Evolutionary conservation across 2,329 filamentous ascomycete genomes (phyloP).

Genomic region (Fusarium sp.): DNA sequence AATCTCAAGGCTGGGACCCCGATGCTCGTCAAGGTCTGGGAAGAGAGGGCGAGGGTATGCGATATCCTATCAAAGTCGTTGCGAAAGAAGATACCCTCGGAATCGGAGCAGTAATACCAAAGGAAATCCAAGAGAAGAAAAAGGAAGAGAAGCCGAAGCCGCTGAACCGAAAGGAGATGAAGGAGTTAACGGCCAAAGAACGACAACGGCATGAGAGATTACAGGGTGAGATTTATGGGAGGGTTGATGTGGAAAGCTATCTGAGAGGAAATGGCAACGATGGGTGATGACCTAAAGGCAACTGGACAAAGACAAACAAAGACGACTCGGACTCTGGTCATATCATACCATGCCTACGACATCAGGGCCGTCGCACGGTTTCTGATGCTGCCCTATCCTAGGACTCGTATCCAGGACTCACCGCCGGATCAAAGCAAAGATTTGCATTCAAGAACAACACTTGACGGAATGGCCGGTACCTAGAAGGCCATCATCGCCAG

Average conservation of each 20-base stretch:
- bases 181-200: conserved; percentile 70
- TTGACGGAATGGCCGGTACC: too few relatives aligned
- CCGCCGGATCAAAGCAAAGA: not conserved
- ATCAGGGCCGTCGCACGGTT: not conserved
- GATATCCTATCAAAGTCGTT: conserved; percentile 78
- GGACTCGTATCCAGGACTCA: conserved; percentile 21
- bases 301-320: not conserved
- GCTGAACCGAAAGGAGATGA: conserved; percentile 77
- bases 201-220: conserved; percentile 72
- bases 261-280: conserved; percentile 59
- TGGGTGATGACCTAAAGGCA: conserved; percentile 12
- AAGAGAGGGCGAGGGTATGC: conserved; percentile 74
- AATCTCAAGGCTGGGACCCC: conserved; percentile 78
- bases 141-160: conserved; percentile 59
- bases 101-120: conserved; percentile 67
- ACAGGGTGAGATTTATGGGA: conserved; percentile 77
- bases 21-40: conserved; percentile 80
- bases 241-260: conserved; percentile 81
- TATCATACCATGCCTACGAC: not conserved
- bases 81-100: conserved; percentile 81
- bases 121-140: conserved; percentile 53
- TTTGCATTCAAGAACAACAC: not conserved
- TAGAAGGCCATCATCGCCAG: not conserved
- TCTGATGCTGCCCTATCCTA: not conserved
- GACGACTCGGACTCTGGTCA: not conserved